These are phyloP conservation scores for Globisporangium emineosum DNA, from an alignment of 352 stramenopile species.

Conservation along the genomic window DNA sequence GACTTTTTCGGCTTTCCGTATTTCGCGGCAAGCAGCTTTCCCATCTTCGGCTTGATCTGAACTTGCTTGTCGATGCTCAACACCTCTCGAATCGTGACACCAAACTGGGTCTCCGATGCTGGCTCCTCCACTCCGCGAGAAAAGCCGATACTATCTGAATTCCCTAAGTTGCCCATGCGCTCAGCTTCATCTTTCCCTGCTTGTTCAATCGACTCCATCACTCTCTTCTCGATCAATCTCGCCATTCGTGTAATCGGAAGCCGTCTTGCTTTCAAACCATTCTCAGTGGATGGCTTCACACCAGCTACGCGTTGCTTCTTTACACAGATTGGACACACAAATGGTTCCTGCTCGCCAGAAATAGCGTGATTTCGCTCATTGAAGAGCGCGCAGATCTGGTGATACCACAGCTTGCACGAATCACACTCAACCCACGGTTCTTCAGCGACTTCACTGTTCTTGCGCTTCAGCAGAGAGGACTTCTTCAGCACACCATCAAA, in stretches of 20 bases:
- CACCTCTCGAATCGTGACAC: slow-evolving; percentile 84
- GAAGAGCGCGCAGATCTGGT: slow-evolving; percentile 99
- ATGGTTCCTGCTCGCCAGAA: slow-evolving; percentile 82
- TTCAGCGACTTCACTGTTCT: slow-evolving; percentile 98
- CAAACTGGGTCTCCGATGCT: slow-evolving; percentile 76
- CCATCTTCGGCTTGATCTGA: slow-evolving; percentile 84
- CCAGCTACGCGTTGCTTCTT: slow-evolving; percentile 77
- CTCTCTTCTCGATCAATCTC: slow-evolving; percentile 77
- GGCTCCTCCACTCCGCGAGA: slow-evolving; percentile 57
- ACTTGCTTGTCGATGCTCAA: slow-evolving; percentile 86
- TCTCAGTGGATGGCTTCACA: slow-evolving; percentile 75
- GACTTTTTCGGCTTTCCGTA: slow-evolving; percentile 60
- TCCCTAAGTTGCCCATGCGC: slow-evolving; percentile 80
- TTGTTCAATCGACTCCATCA: slow-evolving; percentile 71
- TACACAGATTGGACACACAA: slow-evolving; percentile 85
- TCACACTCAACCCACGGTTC: slow-evolving; percentile 99
- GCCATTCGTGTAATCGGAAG: slow-evolving; percentile 84
- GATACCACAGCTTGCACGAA: slow-evolving; percentile 98
- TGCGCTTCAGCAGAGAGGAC: slow-evolving; percentile 94
- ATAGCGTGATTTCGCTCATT: slow-evolving; percentile 98
- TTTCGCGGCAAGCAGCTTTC: slow-evolving; percentile 62
- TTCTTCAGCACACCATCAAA: slow-evolving; percentile 90
- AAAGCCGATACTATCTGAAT: slow-evolving; percentile 82
- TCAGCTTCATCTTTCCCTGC: slow-evolving; percentile 73
- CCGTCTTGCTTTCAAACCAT: slow-evolving; percentile 74